Evolutionary conservation across 352 stramenopile genomes (phyloP).

Genomic region (Phytophthora pini): DNA sequence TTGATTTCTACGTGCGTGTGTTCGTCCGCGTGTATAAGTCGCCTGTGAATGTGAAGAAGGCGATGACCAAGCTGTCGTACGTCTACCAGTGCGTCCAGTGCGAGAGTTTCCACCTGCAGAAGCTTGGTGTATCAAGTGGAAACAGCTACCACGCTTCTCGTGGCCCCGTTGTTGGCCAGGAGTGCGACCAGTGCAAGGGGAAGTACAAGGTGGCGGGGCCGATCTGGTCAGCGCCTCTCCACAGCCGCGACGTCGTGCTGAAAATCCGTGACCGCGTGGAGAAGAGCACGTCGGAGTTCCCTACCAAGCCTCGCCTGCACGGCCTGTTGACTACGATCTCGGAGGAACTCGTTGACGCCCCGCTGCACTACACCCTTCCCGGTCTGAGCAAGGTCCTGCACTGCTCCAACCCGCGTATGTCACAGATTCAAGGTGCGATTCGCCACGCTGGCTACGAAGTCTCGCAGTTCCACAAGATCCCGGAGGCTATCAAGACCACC

Average conservation of each 20-base stretch:
- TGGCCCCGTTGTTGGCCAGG: slow-evolving; percentile 67
- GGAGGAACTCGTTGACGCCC: slow-evolving; percentile 95
- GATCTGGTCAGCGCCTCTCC: slow-evolving; percentile 97
- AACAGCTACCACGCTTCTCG: slow-evolving; percentile 88
- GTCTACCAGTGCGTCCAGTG: slow-evolving; percentile 95
- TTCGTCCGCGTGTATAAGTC: slow-evolving; percentile 99
- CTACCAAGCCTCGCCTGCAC: slow-evolving; percentile 93
- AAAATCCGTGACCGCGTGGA: slow-evolving; percentile 85
- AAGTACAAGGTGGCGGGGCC: slow-evolving; percentile 95
- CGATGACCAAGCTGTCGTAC: slow-evolving; percentile 92
- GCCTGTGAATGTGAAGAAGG: slow-evolving; percentile 94
- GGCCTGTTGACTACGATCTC: slow-evolving; percentile 95
- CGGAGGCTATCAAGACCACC: slow-evolving; percentile 98
- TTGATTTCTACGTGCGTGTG: slow-evolving; percentile 99
- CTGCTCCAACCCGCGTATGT: slow-evolving; percentile 94
- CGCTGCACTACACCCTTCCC: slow-evolving; percentile 97
- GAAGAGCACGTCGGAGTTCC: slow-evolving; percentile 86
- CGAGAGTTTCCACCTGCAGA: slow-evolving; percentile 97
- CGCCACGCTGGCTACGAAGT: slow-evolving; percentile 96
- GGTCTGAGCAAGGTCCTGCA: slow-evolving; percentile 94
- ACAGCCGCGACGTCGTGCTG: slow-evolving; percentile 92
- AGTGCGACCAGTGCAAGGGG: slow-evolving; percentile 83
- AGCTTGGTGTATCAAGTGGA: slow-evolving; percentile 87
- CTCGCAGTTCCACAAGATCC: slow-evolving; percentile 98
- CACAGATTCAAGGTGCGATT: slow-evolving; percentile 94